Base-by-base conservation (phyloP, 371 early-diverging fungal species). In the Mortierella sp. region DNA sequence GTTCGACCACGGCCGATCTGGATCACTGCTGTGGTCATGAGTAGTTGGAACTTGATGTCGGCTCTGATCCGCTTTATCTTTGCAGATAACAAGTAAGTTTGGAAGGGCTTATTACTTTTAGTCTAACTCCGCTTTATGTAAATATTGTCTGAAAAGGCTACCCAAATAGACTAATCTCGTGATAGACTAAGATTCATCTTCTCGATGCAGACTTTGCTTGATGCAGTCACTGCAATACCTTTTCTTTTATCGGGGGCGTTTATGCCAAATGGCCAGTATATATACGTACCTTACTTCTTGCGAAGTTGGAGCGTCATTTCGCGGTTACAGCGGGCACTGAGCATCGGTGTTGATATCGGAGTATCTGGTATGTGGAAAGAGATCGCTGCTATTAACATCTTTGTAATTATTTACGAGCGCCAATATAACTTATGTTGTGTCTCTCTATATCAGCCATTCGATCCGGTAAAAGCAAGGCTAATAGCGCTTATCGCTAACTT, bases 201-300 rank as follows among this genome's bases (percentile, higher is more conserved):
- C 53, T 87, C 87, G 17, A 82, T 86, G 29, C 83, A 86, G 28
- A 85, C 85, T 3, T 56, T 88, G 9, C 83, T 91, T 31, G 91
- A 91, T 71, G 31, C 83, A 3, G 34, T 89, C 55, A 90, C 90
- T 10, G 85, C 87, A 0, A 66, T 85, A 6, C 89, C 91, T 1
- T 86, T 89, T 66, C 40, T 91, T 13, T 31, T 86, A 8, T 88
- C 89, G 2, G 74, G 82, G 22, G 53, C 69, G 17, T 88, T 87
- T 53, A 74, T 91, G 17, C 64, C 68, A 8, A 42, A 86, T 73
- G 91, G 91, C 3, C 87, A 84, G 42, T 85, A 61, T 58, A 70
- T 91, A 22, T 91, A 87, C 59, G 89, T 91, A 1, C 91, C 91
- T 28, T 91, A 91, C 57, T 91, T 90, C 64, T 65, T 91, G 19